Base-by-base conservation (phyloP, 495 filamentous ascomycete species). In the Copromyces sp. region DNA sequence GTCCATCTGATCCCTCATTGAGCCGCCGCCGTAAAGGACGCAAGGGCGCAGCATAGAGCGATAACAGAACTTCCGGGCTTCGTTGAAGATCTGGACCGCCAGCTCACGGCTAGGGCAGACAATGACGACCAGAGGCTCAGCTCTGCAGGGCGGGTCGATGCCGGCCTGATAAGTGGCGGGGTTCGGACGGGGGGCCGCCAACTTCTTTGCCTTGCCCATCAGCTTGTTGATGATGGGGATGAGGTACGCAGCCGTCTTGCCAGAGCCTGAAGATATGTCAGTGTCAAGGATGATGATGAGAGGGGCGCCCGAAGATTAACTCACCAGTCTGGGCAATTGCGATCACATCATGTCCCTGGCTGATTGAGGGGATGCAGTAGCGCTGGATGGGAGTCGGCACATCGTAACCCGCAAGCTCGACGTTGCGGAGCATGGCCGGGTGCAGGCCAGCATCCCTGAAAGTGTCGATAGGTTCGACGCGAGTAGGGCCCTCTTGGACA, bases 191-290 rank as follows among this genome's bases (percentile, higher is more conserved):
- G 89, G 85, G 17, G 91, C 94, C 2, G 89, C 89, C 3, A 96
- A 83, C 81, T 93, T 93, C 80, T 91, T 94, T 0, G 91, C 93
- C 82, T 98, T 98, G 35, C 95, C 95, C 93, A 97, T 96, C 38
- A 98, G 81, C 81, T 93, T 89, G 42, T 94, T 97, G 47, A 98
- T 75, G 61, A 95, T 93, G 0, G 95, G 95, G 72, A 98, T 90
- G 3, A 99, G 80, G 77, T 94, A 99, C 0, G 95, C 94, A 0
- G 90, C 95, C 2, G 95, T 99, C 84, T 99, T 99, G 71, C 95
- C 95, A 45, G 94, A 97, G 32, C 95, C 95, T 98, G 71, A 24
- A 17, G 39, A 5, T 14, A 59, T 69, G 71, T 72, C 39, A 41
- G 37, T 14, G 65, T 75, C 42, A 74, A 39, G 65, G 39, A 70